These are phyloP conservation scores for Flaveria floridana DNA, from an alignment of 140 eudicot genomes.

Conservation along the genomic window DNA sequence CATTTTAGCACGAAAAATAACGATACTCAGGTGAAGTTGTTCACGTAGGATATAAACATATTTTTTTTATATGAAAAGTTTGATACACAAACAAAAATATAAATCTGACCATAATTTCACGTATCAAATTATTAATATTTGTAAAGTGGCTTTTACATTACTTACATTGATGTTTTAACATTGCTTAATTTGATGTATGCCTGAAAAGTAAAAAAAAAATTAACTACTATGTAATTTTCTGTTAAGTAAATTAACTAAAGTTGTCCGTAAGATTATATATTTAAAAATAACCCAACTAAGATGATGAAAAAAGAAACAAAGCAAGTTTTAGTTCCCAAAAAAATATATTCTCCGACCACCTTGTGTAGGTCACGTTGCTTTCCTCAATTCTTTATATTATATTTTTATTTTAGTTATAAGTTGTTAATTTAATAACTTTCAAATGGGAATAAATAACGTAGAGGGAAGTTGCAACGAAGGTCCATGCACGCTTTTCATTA, in stretches of 20 bases:
- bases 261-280: neutral
- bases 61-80: too few relatives aligned
- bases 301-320: slow-evolving; percentile 25
- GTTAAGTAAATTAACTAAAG: too few relatives aligned
- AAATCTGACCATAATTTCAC: too few relatives aligned
- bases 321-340: slow-evolving; percentile 41
- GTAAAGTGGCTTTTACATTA: too few relatives aligned
- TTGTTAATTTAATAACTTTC: neutral
- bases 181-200: too few relatives aligned
- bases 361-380: slow-evolving; percentile 46
- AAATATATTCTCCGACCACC: slow-evolving; percentile 42
- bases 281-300: neutral
- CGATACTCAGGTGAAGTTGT: too few relatives aligned
- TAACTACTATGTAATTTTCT: neutral
- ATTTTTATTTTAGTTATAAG: neutral
- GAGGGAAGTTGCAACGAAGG: slow-evolving; percentile 37
- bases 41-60: too few relatives aligned
- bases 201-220: too few relatives aligned
- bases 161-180: too few relatives aligned
- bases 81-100: too few relatives aligned
- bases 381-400: slow-evolving; percentile 33
- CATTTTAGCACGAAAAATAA: too few relatives aligned
- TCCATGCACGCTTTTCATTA: slow-evolving; percentile 21
- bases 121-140: too few relatives aligned
- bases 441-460: slow-evolving; percentile 22